Base-by-base conservation (phyloP, 352 stramenopile genomes). In the Thraustotheca clavata region DNA sequence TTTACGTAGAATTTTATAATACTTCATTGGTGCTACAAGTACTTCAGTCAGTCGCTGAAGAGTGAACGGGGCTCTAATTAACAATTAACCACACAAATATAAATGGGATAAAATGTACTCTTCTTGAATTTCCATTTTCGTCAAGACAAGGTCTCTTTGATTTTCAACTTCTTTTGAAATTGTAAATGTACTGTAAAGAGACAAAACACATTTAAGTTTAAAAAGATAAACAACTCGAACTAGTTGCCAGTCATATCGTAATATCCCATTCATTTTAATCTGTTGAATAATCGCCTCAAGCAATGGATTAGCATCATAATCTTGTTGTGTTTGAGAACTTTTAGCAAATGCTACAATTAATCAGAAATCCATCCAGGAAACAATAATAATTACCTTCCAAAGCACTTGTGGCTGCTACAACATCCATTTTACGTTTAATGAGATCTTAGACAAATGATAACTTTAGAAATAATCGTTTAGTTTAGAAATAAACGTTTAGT, bases 1-100 rank as follows among this genome's bases (percentile, higher is more conserved):
- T 18, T 52, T 52, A 31, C 34, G 43, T 9, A 52, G 43, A 18
- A 35, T 24, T 7, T 52, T 52, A 7, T 52, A 52, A 18, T 52
- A 52, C 43, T 9, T 11, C 7, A 52, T 9, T 35, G 43, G 43
- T 7, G 43, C 2, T 14, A 52, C 9, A 18, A 52, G 43, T 18
- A 52, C 43, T 24, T 52, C 43, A 14, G 43, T 52, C 24, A 52
- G 43, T 31, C 43, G 43, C 43, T 52, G 43, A 9, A 52, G 43
- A 9, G 43, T 52, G n/a, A 52, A 52, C 1, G 43, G 43, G 9
- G 43, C 43, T 2, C 43, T 52, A 24, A n/a, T n/a, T n/a, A n/a
- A n/a, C n/a, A n/a, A n/a, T n/a, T n/a, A n/a, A n/a, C n/a, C n/a
- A n/a, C n/a, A n/a, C 7, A 9, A 1, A 9, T 2, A 14, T 18